These are phyloP conservation scores for Aspergillus asperescens DNA, from an alignment of 495 filamentous ascomycete genomes.

Conservation along the genomic window DNA sequence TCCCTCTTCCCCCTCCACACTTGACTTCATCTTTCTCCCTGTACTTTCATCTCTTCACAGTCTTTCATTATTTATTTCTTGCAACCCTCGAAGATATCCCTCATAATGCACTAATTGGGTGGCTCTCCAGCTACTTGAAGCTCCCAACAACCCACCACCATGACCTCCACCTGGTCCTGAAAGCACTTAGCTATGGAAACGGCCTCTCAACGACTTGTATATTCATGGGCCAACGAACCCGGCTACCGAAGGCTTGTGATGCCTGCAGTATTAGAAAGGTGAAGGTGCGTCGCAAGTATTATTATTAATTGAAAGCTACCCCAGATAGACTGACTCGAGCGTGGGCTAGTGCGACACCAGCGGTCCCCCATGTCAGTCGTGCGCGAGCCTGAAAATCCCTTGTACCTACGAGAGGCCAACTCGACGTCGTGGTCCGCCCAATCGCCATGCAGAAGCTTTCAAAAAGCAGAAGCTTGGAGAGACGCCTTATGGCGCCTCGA, in stretches of 20 bases:
- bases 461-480: slow-evolving; percentile 59
- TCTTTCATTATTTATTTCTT: not conserved
- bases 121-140: slow-evolving; percentile 3
- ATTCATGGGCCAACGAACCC: slow-evolving; percentile 40
- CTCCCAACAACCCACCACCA: slow-evolving; percentile 6
- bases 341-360: slow-evolving; percentile 67
- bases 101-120: slow-evolving; percentile 1
- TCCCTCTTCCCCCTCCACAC: not conserved
- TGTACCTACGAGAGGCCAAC: slow-evolving; percentile 78
- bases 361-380: slow-evolving; percentile 75
- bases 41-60: not conserved
- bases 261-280: slow-evolving; percentile 82
- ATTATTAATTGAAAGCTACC: not conserved
- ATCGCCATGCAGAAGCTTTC: slow-evolving; percentile 76
- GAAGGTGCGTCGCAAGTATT: slow-evolving; percentile 49
- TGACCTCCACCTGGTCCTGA: slow-evolving; percentile 9
- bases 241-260: slow-evolving; percentile 76
- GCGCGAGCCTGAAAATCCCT: slow-evolving; percentile 69
- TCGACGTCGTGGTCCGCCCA: slow-evolving; percentile 77
- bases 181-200: slow-evolving; percentile 22
- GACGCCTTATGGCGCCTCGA: slow-evolving; percentile 23
- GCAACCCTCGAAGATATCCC: not conserved
- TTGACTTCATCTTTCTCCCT: not conserved
- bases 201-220: slow-evolving; percentile 15
- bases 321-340: not conserved